Base-by-base conservation (phyloP, 257 asterid genomes). In the Anisodus acutangulus region DNA sequence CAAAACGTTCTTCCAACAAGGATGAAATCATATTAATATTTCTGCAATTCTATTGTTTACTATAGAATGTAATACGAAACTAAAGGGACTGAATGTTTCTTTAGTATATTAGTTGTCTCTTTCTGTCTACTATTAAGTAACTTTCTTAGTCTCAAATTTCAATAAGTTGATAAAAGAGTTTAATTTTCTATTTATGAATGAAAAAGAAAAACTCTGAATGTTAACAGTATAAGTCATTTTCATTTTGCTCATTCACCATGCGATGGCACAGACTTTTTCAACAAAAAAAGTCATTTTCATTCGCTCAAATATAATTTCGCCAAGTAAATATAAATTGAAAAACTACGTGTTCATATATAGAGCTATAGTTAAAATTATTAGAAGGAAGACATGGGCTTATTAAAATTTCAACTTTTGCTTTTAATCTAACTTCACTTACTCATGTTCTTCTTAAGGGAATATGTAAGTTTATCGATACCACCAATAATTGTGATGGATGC, bases 101-200 rank as follows among this genome's bases (percentile, higher is more conserved):
- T 71, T 31, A 47, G 60, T 47, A 72, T 47, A 72, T 19, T 26
- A 51, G 31, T 51, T 74, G 13, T 22, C 63, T 74, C 45, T 74
- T 47, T 22, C 19, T 22, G n/a, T 72, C 60, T 19, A 9, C 41
- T 47, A 10, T 74, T 74, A 47, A 49, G 60, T 72, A 62, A 49
- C 45, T 74, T 70, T 74, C 81, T 51, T 49, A 22, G 43, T 47
- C 62, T 11, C 43, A 49, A 51, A 74, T 22, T 74, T 74, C 45
- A 74, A 49, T 6, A 74, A 74, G 80, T 74, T 49, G 81, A 17
- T 51, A 74, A 51, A 74, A 19, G 4, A 49, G 9, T 6, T 74
- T 74, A 22, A 26, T 22, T 74, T 74, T 74, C 22, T 74, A 47
- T 13, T 22, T 45, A 72, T 72, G 37, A 72, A 72, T 72, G 80